Base-by-base conservation (phyloP, 2,329 filamentous ascomycete species). In the Diplocarpon rosae region DNA sequence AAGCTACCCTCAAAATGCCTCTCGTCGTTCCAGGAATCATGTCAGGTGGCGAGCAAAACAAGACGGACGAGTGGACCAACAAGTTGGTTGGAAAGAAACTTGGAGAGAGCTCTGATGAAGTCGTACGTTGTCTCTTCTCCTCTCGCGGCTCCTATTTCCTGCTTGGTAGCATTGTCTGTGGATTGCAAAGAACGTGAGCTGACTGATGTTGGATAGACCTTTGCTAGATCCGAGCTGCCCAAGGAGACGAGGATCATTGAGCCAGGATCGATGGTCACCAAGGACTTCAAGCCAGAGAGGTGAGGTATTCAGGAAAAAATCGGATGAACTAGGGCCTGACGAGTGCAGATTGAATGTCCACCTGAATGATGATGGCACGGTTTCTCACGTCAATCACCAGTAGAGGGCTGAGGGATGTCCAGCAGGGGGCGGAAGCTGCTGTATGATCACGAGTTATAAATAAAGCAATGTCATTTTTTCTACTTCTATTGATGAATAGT, bases 21-120 rank as follows among this genome's bases (percentile, higher is more conserved):
- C 76, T 81, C 64, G 69, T 81, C 55, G 70, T 78, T 14, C 76
- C 76, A 44, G 74, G 72, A 58, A 64, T 79, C 54, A 77, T 68
- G 51, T 67, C 33, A 5, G 56, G 64, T 28, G 51, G 50, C 30
- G 51, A 48, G 31, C 46, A 48, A 17, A 48, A 46, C 59, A 68
- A 69, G 63, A 74, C 69, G 30, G 66, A 76, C 47, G 68, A 76
- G 56, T 82, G 78, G 78, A 66, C 65, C 52, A 71, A 70, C 63
- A 78, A 79, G 67, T 66, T 82, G 4, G 70, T 76, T 37, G 78
- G 78, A 58, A 82, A 81, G 73, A 80, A 69, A 38, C 62, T 80
- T 11, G 69, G 69, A 10, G 76, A 77, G 0, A 60, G 63, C 14
- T 68, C 68, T 43, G 71, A 65, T 51, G 73, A 75, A 59, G 75